Base-by-base conservation (phyloP, 805 yeast species). In the Candida easanensis region DNA sequence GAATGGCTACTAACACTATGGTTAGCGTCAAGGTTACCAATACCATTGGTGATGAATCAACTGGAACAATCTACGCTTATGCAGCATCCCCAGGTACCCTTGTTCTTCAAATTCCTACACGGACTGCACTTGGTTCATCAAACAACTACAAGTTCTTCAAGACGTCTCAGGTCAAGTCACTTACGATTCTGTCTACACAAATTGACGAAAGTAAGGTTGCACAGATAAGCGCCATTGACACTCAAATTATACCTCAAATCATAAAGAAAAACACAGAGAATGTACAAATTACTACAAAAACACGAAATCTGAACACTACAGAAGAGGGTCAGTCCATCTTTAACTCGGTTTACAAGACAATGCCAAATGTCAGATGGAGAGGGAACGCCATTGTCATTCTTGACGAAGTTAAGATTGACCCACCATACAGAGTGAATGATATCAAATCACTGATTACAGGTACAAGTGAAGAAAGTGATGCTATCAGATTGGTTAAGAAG, bases 41-140 rank as follows among this genome's bases (percentile, higher is more conserved):
- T 39, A 65, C 74, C 6, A 64, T 79, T 36, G 88, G 83, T 54
- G 70, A 73, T 21, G 68, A 69, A 8, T 68, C 79, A 40, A 68
- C 70, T n/a, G 95, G 93, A 1, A 65, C 72, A 25, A 72, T 86
- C 30, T 82, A 79, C 58, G 73, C 88, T 9, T 82, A 76, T 58
- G 76, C 78, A 44, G 68, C 80, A 7, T 42, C 45, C 6, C 71
- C 69, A 41, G 65, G 50, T 25, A 59, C 69, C 1, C 49, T 70
- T 1, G 63, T 69, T 44, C 66, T 60, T 3, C 59, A 57, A 33
- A 23, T 50, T 2, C 45, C 54, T 3, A 19, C 33, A 0, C 38
- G 32, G 7, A 39, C 44, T 1, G 41, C 44, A 1, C 33, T 38
- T 2, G 52, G 51, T 2, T 30, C 44, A 2, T 34, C 56, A 4